Evolutionary conservation across 495 filamentous ascomycete genomes (phyloP).

Genomic region (Daldinia caldariorum): DNA sequence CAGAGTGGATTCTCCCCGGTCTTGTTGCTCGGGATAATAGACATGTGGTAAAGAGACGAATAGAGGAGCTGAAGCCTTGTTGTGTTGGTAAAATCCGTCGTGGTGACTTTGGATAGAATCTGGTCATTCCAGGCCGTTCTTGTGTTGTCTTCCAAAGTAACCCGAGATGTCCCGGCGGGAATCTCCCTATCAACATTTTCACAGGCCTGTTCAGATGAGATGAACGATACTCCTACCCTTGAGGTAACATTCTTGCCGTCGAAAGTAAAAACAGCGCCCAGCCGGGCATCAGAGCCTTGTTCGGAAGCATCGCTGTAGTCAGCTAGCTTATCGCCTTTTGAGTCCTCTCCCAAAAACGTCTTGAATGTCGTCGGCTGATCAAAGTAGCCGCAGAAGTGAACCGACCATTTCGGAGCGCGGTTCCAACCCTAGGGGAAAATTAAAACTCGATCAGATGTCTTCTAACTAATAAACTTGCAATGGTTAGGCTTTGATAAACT

Average conservation of each 20-base stretch:
- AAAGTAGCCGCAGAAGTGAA: conserved; percentile 77
- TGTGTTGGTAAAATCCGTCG: conserved; percentile 62
- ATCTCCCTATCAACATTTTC: conserved; percentile 68
- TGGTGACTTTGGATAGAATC: conserved; percentile 71
- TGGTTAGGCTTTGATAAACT: conserved; percentile 39
- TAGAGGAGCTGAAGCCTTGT: conserved; percentile 70
- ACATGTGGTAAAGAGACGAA: conserved; percentile 73
- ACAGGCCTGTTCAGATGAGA: conserved; percentile 72
- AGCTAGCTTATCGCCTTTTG: conserved; percentile 37
- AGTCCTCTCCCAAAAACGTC: conserved; percentile 63
- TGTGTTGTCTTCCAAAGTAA: conserved; percentile 58
- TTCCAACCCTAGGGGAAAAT: conserved; percentile 51
- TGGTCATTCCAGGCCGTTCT: conserved; percentile 66
- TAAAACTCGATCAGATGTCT: conserved; percentile 15
- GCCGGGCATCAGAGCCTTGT: conserved; percentile 45
- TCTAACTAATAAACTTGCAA: neutral
- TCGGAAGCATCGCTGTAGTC: conserved; percentile 40
- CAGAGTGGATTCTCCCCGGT: conserved; percentile 78
- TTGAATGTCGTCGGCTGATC: conserved; percentile 54
- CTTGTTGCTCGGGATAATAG: conserved; percentile 73
- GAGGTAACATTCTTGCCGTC: conserved; percentile 60
- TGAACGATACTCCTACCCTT: conserved; percentile 76
- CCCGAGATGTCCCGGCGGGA: conserved; percentile 57
- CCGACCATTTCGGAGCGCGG: conserved; percentile 67
- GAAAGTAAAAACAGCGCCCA: conserved; percentile 59